Percentiles rank a stretch among this genome's conserved stretches.
phyloP scores from a whole-genome alignment of 2,329 filamentous ascomycete genomes.

The Scytalidium sp. region DNA sequence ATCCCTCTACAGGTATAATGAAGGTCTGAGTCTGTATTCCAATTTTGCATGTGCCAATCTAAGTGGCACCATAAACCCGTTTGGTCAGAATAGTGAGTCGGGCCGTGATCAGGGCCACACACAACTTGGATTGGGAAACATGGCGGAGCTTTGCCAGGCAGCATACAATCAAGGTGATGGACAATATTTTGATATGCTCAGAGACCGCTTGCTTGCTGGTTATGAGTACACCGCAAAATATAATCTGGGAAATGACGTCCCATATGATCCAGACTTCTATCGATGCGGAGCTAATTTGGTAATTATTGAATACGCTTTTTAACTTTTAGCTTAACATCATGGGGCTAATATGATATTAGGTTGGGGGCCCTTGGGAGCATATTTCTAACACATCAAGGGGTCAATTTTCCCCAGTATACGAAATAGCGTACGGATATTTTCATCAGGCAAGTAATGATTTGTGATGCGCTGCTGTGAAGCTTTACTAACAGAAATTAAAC shows the following conservation, averaged over 20 bases:
- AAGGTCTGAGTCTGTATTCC: slow-evolving; percentile 15
- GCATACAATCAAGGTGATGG: slow-evolving; percentile 40
- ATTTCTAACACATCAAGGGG: neutral
- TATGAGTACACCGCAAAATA: slow-evolving; percentile 38
- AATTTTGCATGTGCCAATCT: slow-evolving; percentile 23
- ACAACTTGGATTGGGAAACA: slow-evolving; percentile 34
- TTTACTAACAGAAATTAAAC: neutral
- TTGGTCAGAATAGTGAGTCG: slow-evolving; percentile 39
- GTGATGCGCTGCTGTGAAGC: neutral
- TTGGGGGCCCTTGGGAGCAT: neutral
- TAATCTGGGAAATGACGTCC: slow-evolving; percentile 39
- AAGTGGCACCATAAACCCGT: neutral
- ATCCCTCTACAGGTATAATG: slow-evolving; percentile 6
- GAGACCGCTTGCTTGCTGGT: slow-evolving; percentile 33
- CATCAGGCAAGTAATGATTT: neutral
- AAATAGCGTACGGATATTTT: neutral
- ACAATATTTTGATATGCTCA: slow-evolving; percentile 30
- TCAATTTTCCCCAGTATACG: neutral
- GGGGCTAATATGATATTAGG: neutral
- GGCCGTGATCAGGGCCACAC: slow-evolving; percentile 44
- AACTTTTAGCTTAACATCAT: neutral
- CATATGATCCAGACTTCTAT: slow-evolving; percentile 36
- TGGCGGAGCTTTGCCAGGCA: slow-evolving; percentile 38
- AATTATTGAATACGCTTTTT: neutral
- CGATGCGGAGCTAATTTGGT: slow-evolving; percentile 35